A percentile compares a stretch with the other conserved stretches of the same genome.
Conservation (phyloP, 352 stramenopile genomes). For the Phytopythium sindhum region DNA sequence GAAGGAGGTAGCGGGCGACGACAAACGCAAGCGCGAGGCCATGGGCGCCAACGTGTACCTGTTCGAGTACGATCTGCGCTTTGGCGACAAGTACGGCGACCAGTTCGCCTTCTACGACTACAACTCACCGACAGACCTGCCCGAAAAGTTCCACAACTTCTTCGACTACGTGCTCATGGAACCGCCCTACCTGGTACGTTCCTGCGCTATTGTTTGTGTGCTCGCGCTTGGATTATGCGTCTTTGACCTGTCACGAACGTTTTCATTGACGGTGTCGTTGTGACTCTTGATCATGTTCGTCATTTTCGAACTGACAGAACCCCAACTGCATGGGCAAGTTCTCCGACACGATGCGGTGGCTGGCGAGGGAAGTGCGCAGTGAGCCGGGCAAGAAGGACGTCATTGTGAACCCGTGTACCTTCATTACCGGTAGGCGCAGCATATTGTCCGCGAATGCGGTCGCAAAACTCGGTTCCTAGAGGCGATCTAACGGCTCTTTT, state of each 20-base stretch:
- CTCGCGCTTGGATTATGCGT: background rate
- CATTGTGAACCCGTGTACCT: slow-evolving; percentile 37
- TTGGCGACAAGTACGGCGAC: slow-evolving; percentile 43
- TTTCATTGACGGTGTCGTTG: too few relatives aligned
- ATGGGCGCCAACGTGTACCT: slow-evolving; percentile 45
- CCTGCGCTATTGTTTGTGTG: background rate
- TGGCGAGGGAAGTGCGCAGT: slow-evolving; percentile 29
- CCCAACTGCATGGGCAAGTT: slow-evolving; percentile 45
- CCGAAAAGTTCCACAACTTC: slow-evolving; percentile 47
- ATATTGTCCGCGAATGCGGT: background rate
- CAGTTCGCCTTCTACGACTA: slow-evolving; percentile 54
- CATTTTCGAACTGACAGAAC: slow-evolving; percentile 17
- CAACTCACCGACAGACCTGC: slow-evolving; percentile 33
- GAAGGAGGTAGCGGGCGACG: slow-evolving; percentile 24
- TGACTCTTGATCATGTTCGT: background rate
- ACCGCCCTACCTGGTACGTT: slow-evolving; percentile 38
- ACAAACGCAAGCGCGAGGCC: slow-evolving; percentile 19
- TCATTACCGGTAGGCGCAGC: slow-evolving; percentile 39
- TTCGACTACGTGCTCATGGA: slow-evolving; percentile 55
- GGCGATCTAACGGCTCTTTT: background rate
- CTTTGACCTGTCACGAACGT: background rate
- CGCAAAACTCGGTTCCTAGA: background rate
- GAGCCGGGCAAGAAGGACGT: slow-evolving; percentile 28
- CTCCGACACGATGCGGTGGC: slow-evolving; percentile 44
- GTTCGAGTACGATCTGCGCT: slow-evolving; percentile 48